These are phyloP conservation scores for Ophidiomyces ophidiicola DNA, from an alignment of 2,329 filamentous ascomycete genomes.

Conservation along the genomic window DNA sequence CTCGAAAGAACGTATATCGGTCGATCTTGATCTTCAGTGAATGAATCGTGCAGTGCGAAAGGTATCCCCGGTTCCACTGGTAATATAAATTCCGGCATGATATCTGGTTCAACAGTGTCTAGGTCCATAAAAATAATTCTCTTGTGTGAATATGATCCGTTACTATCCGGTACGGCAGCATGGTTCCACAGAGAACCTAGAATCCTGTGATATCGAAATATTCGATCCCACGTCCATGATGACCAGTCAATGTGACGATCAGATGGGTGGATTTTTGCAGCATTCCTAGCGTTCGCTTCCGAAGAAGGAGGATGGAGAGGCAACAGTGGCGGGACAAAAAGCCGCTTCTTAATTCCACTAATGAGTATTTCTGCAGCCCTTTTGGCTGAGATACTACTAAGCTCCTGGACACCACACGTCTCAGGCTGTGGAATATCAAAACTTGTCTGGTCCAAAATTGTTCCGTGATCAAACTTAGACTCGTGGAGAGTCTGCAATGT, in stretches of 20 bases:
- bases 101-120: slow-evolving; percentile 23
- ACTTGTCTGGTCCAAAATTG: slow-evolving; percentile 58
- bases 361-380: slow-evolving; percentile 62
- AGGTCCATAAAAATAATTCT: slow-evolving; percentile 30
- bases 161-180: slow-evolving; percentile 16
- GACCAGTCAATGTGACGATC: slow-evolving; percentile 53
- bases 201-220: slow-evolving; percentile 46
- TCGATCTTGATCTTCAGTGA: slow-evolving; percentile 16
- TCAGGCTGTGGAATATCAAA: slow-evolving; percentile 31
- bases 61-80: slow-evolving; percentile 27
- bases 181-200: slow-evolving; percentile 56
- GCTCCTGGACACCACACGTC: slow-evolving; percentile 40
- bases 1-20: slow-evolving; percentile 28
- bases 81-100: slow-evolving; percentile 20
- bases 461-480: slow-evolving; percentile 63
- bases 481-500: slow-evolving; percentile 78
- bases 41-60: slow-evolving; percentile 20
- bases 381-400: slow-evolving; percentile 46
- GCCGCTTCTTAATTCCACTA: slow-evolving; percentile 46
- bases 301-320: slow-evolving; percentile 24
- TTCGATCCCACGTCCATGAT: slow-evolving; percentile 41
- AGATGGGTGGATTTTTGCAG: slow-evolving; percentile 58
- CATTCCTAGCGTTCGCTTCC: slow-evolving; percentile 38
- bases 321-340: slow-evolving; percentile 53
- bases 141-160: slow-evolving; percentile 20